Evolutionary conservation across 2,329 filamentous ascomycete species (phyloP).

Genomic region (Pseudocercospora musae): DNA sequence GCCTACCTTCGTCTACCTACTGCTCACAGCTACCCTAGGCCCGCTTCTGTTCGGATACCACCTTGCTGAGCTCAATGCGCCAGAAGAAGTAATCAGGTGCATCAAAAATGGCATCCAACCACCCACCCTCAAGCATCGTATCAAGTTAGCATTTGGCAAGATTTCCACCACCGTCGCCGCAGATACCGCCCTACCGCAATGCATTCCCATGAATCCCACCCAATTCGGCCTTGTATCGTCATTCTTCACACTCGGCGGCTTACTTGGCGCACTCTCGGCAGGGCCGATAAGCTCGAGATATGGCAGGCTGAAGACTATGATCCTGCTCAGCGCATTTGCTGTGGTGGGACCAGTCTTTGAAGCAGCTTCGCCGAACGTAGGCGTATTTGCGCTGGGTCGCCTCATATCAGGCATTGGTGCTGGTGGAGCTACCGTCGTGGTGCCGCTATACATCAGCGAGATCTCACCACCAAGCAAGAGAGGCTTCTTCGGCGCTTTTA

Average conservation of each 20-base stretch:
- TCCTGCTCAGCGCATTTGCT: conserved; percentile 73
- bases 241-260: conserved; percentile 84
- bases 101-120: conserved; percentile 54
- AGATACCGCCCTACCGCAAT: conserved; percentile 57
- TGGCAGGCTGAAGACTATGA: conserved; percentile 74
- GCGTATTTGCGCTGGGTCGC: conserved; percentile 68
- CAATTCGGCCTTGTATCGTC: conserved; percentile 85
- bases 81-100: conserved; percentile 90
- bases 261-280: conserved; percentile 75
- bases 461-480: conserved; percentile 65
- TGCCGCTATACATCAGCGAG: conserved; percentile 92
- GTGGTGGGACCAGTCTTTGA: conserved; percentile 72
- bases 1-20: conserved; percentile 71
- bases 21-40: conserved; percentile 75
- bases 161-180: conserved; percentile 42
- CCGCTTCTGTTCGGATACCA: conserved; percentile 95
- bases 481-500: conserved; percentile 74
- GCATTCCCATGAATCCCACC: conserved; percentile 80
- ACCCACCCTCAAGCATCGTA: conserved; percentile 14
- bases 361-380: conserved; percentile 65
- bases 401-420: conserved; percentile 79
- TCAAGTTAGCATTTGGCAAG: conserved; percentile 59
- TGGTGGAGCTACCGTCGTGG: conserved; percentile 85
- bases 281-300: conserved; percentile 75
- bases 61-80: conserved; percentile 89